Conservation (phyloP, 805 yeast species). For the Starmerella vaccinii region DNA sequence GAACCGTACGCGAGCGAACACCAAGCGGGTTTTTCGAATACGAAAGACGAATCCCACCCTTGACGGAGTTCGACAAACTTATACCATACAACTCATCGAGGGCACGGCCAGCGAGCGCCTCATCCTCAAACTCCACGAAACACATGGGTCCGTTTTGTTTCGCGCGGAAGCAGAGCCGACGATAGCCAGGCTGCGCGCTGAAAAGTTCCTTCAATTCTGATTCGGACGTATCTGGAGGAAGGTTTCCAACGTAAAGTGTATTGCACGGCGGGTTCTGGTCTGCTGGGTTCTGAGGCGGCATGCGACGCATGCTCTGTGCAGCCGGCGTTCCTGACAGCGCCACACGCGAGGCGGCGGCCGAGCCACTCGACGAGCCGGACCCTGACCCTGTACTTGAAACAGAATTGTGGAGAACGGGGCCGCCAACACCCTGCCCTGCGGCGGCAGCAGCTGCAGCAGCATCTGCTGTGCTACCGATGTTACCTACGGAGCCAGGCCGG, state of each 20-base stretch:
- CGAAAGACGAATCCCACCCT: conserved; percentile 90
- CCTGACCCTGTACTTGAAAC: neutral
- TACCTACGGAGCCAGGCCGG: conserved; percentile 13
- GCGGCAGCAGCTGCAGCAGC: neutral
- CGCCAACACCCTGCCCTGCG: neutral
- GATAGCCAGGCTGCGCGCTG: conserved; percentile 82
- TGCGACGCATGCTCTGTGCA: conserved; percentile 8
- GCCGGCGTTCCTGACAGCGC: neutral
- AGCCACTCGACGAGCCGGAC: neutral
- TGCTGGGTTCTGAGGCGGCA: conserved; percentile 78
- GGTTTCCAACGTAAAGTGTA: conserved; percentile 89
- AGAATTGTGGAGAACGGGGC: neutral
- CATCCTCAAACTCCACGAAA: conserved; percentile 97
- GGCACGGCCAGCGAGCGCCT: conserved; percentile 84
- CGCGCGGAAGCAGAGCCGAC: conserved; percentile 83
- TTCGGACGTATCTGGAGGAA: conserved; percentile 95
- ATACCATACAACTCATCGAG: conserved; percentile 89
- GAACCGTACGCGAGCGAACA: conserved; percentile 55
- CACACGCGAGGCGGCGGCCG: conserved; percentile 4
- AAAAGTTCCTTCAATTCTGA: conserved; percentile 80
- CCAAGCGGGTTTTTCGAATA: conserved; percentile 96
- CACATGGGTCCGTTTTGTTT: conserved; percentile 93
- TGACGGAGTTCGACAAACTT: conserved; percentile 74
- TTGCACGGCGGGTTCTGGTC: conserved; percentile 99
- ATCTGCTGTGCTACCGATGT: conserved; percentile 14